phyloP scores from a whole-genome alignment of 2,329 filamentous ascomycete genomes.

The Arthrobotrys musiformis region DNA sequence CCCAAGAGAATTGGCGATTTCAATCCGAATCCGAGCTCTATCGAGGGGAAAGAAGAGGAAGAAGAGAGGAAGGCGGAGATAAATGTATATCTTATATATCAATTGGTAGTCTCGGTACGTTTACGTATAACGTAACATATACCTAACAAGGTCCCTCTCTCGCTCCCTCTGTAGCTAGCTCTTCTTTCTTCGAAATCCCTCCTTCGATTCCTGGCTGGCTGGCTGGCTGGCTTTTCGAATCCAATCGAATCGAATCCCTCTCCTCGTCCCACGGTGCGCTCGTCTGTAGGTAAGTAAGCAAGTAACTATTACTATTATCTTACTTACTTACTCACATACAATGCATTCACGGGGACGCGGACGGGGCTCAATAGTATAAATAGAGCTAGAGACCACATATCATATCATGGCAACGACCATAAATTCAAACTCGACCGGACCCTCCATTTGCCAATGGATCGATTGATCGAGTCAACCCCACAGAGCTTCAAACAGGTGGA shows the following conservation, averaged over 20 bases:
- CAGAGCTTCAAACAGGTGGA: constrained; percentile 12
- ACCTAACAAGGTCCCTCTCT: too few species aligned
- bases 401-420: not conserved
- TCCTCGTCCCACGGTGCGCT: not conserved
- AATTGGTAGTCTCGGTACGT: not conserved
- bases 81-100: not conserved
- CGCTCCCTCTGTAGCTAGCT: too few species aligned
- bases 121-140: not conserved
- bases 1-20: not conserved
- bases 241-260: too few species aligned
- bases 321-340: not conserved
- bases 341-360: constrained; percentile 15
- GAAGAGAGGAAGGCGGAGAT: not conserved
- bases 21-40: too few species aligned
- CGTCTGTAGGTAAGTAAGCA: too few species aligned
- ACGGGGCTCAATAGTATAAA: constrained; percentile 43
- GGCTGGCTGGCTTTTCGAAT: too few species aligned
- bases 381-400: constrained; percentile 51
- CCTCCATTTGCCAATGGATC: constrained; percentile 42
- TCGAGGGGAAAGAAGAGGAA: too few species aligned
- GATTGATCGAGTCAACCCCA: constrained; percentile 47
- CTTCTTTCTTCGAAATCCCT: not conserved
- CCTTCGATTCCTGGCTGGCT: too few species aligned
- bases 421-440: too few species aligned
- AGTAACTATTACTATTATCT: not conserved